Base-by-base conservation (phyloP, 192 early-diverging fungal species). In the Fimicolochytrium jonesii region DNA sequence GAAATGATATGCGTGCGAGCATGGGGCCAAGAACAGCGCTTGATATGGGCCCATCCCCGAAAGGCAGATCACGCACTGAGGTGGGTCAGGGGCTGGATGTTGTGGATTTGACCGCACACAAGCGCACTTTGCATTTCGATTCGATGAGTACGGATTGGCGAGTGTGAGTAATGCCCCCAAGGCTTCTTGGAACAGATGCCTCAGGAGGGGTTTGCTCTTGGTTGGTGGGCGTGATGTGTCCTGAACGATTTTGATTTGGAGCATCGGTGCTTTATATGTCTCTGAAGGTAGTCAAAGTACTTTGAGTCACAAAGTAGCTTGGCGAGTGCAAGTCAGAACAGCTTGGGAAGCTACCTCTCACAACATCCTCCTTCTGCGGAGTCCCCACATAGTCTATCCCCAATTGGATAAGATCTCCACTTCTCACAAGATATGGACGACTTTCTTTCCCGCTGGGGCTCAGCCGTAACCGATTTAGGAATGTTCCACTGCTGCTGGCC, bases 61-160 rank as follows among this genome's bases (percentile, higher is more conserved):
- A 61, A 93, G 79, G 70, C 92, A 94, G 67, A 94, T 94, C 68
- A 90, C 92, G 76, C 92, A 94, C n/a, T n/a, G n/a, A n/a, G n/a
- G n/a, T n/a, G n/a, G n/a, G 70, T 94, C 76, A 22, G 37, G 30
- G 18, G 35, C 18, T 22, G 26, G 43, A n/a, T n/a, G n/a, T 31
- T 52, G 26, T 18, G 7, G 17, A 52, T 47, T n/a, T n/a, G n/a
- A n/a, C n/a, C n/a, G n/a, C n/a, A n/a, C n/a, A n/a, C n/a, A n/a
- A n/a, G 1, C 46, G 49, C 30, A 35, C 49, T 2, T 58, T 54
- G 48, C n/a, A n/a, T n/a, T n/a, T n/a, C n/a, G n/a, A n/a, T n/a
- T n/a, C n/a, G n/a, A n/a, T n/a, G 72, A 39, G 54, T 74, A 74
- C 41, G 77, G 77, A 65, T 73, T 79, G 15, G 73, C 70, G 28